These are phyloP conservation scores for Komagataella populi DNA, from an alignment of 805 yeast genomes.

Conservation along the genomic window DNA sequence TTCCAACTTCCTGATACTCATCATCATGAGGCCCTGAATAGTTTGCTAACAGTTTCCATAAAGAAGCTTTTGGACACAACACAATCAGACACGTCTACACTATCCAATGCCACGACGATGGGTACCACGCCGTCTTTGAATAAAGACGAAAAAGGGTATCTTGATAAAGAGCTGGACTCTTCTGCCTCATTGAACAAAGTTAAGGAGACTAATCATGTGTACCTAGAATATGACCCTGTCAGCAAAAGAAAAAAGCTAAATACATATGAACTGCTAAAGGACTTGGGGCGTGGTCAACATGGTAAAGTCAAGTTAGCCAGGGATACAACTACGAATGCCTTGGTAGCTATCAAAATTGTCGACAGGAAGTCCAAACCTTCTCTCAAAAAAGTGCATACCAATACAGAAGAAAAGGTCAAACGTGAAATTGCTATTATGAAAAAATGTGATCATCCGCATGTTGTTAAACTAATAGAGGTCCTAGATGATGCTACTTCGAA, in stretches of 20 bases:
- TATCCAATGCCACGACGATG: background rate
- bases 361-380: slow-evolving; percentile 55
- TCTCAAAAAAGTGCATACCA: slow-evolving; percentile 24
- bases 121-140: background rate
- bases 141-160: background rate
- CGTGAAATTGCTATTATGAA: slow-evolving; percentile 90
- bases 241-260: slow-evolving; percentile 71
- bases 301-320: slow-evolving; percentile 93
- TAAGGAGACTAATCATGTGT: slow-evolving; percentile 72
- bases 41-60: background rate
- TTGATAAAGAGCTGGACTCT: slow-evolving; percentile 2
- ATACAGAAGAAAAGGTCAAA: slow-evolving; percentile 59
- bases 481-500: slow-evolving; percentile 74
- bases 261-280: slow-evolving; percentile 77
- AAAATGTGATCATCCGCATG: slow-evolving; percentile 83
- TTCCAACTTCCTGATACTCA: background rate
- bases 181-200: slow-evolving; percentile 22
- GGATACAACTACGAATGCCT: slow-evolving; percentile 45
- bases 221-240: slow-evolving; percentile 80
- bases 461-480: slow-evolving; percentile 78
- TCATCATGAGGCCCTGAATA: background rate
- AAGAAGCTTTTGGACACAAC: background rate
- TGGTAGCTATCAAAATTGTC: slow-evolving; percentile 90
- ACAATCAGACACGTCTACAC: background rate
- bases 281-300: slow-evolving; percentile 93